A percentile compares a stretch with the other conserved stretches of the same genome.
phyloP scores from a whole-genome alignment of 257 asterid genomes.

The Scutellaria baicalensis region DNA sequence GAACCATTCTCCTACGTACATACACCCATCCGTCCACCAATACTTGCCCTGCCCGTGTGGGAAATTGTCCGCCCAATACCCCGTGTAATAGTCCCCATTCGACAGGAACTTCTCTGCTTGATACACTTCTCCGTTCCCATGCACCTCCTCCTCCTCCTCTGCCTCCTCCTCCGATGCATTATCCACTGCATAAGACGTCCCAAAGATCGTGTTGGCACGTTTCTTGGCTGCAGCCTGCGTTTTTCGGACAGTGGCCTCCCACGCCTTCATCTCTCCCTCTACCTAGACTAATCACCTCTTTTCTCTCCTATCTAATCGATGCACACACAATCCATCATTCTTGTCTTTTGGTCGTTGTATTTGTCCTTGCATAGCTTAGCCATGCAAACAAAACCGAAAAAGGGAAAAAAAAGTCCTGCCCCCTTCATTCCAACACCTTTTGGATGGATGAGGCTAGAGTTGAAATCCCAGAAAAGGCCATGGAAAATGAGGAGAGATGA shows the following conservation, averaged over 20 bases:
- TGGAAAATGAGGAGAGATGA: slow-evolving; percentile 10
- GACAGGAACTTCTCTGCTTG: slow-evolving; percentile 70
- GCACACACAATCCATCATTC: neutral
- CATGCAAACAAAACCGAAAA: slow-evolving; percentile 33
- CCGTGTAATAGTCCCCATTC: slow-evolving; percentile 82
- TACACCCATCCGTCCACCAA: slow-evolving; percentile 94
- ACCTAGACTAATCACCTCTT: neutral
- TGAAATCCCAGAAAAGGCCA: neutral
- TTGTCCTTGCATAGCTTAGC: slow-evolving; percentile 14
- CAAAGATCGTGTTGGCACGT: slow-evolving; percentile 75
- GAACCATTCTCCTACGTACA: slow-evolving; percentile 86
- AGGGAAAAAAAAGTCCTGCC: slow-evolving; percentile 1
- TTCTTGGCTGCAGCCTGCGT: slow-evolving; percentile 90
- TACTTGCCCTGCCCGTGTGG: slow-evolving; percentile 88
- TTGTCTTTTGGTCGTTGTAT: neutral
- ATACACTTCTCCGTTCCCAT: slow-evolving; percentile 53
- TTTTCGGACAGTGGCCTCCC: slow-evolving; percentile 88
- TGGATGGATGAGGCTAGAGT: neutral
- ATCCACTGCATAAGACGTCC: slow-evolving; percentile 38
- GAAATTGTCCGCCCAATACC: slow-evolving; percentile 66
- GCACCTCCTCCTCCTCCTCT: slow-evolving; percentile 37
- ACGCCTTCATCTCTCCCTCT: slow-evolving; percentile 84
- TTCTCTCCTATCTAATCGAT: neutral
- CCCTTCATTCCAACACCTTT: neutral
- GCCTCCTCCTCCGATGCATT: slow-evolving; percentile 32